Percentiles rank a stretch among this genome's conserved stretches.
Conservation (phyloP, 306 rosid species). For the Amphicarpaea edgeworthii region DNA sequence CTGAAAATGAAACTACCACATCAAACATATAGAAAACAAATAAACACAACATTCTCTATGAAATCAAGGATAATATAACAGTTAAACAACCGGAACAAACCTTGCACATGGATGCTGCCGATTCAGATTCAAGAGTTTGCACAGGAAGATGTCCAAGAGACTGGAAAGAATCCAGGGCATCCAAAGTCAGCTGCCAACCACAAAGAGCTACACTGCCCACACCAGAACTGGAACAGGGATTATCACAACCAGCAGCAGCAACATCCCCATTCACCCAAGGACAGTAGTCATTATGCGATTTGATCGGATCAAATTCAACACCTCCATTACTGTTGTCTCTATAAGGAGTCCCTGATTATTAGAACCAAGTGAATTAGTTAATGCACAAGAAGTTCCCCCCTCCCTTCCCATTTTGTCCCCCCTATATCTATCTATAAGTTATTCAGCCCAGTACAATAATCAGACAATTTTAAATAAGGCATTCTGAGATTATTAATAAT, state of each 20-base stretch:
- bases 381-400: slow-evolving; percentile 1
- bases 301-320: slow-evolving; percentile 87
- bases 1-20: neutral
- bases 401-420: slow-evolving; percentile 19
- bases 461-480: slow-evolving; percentile 16
- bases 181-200: slow-evolving; percentile 98
- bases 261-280: slow-evolving; percentile 99
- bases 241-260: slow-evolving; percentile 82
- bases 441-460: slow-evolving; percentile 27
- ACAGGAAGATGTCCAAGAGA: slow-evolving; percentile 77
- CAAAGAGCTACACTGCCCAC: slow-evolving; percentile 71
- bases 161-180: slow-evolving; percentile 85
- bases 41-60: no score
- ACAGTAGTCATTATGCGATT: slow-evolving; percentile 87
- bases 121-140: slow-evolving; percentile 87
- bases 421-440: slow-evolving; percentile 14
- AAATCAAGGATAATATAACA: slow-evolving; percentile 16
- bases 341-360: slow-evolving; percentile 71
- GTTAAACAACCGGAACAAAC: slow-evolving; percentile 50
- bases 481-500: slow-evolving; percentile 23
- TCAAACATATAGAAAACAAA: neutral
- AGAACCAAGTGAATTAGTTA: slow-evolving; percentile 42
- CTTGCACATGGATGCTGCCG: slow-evolving; percentile 98
- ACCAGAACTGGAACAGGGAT: slow-evolving; percentile 59
- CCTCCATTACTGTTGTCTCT: slow-evolving; percentile 82